These are phyloP conservation scores for Eucalyptus caleyi DNA, from an alignment of 345 rosid genomes.

Conservation along the genomic window DNA sequence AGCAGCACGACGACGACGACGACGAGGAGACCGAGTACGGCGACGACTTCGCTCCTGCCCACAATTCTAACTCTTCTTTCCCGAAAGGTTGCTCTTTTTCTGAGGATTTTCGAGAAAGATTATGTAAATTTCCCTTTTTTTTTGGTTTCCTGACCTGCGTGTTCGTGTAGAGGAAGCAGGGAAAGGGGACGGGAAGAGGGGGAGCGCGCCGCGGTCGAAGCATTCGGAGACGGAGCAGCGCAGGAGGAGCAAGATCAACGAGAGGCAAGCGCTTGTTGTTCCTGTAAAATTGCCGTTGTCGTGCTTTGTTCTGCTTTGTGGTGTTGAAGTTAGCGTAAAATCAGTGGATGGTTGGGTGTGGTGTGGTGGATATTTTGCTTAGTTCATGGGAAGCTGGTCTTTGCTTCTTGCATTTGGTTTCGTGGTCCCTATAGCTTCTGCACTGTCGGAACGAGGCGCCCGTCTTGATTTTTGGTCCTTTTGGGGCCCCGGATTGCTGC, in stretches of 20 bases:
- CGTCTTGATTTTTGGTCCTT: background rate
- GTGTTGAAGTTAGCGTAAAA: background rate
- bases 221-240: slow-evolving; percentile 93
- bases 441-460: background rate
- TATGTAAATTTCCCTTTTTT: background rate
- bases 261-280: slow-evolving; percentile 25
- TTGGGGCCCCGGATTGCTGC: background rate
- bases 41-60: slow-evolving; percentile 15
- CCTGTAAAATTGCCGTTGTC: background rate
- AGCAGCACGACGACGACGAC: slow-evolving; percentile 17
- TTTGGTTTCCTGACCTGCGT: background rate
- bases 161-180: background rate
- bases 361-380: background rate
- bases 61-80: slow-evolving; percentile 25
- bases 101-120: background rate
- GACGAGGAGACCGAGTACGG: slow-evolving; percentile 36
- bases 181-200: slow-evolving; percentile 27
- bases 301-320: background rate
- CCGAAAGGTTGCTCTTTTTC: slow-evolving; percentile 11
- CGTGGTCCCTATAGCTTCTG: background rate
- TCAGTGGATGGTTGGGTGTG: background rate
- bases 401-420: background rate
- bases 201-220: slow-evolving; percentile 36
- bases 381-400: background rate
- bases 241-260: slow-evolving; percentile 78